These are phyloP conservation scores for Ilex aquifolium DNA, from an alignment of 257 asterid species.

Conservation along the genomic window DNA sequence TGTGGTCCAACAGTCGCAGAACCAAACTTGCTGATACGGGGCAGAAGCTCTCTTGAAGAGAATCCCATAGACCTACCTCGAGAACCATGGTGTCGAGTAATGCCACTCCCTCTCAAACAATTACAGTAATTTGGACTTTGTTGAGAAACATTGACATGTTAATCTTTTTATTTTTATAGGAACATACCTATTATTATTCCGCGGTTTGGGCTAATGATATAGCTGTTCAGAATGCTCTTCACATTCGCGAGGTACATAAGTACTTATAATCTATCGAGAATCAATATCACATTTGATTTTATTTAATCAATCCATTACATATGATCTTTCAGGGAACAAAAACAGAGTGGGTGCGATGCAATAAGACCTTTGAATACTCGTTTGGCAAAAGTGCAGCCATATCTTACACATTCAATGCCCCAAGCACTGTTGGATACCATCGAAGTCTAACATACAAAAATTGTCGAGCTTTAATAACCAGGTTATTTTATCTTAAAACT, in stretches of 20 bases:
- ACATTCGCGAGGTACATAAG: slow-evolving; percentile 16
- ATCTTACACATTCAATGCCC: background rate
- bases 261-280: background rate
- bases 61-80: background rate
- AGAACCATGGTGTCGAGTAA: slow-evolving; percentile 27
- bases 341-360: slow-evolving; percentile 23
- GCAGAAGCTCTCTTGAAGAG: background rate
- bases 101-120: background rate
- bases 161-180: background rate
- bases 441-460: slow-evolving; percentile 2
- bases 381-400: background rate
- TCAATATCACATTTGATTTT: too few relatives aligned
- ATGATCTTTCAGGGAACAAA: background rate
- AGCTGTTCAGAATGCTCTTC: slow-evolving; percentile 22
- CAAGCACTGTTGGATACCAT: slow-evolving; percentile 7
- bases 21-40: background rate
- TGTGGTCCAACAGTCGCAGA: background rate
- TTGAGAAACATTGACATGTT: too few relatives aligned
- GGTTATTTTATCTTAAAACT: too few relatives aligned
- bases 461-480: background rate
- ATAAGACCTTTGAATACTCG: slow-evolving; percentile 4
- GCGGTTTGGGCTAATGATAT: slow-evolving; percentile 17
- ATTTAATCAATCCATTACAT: too few relatives aligned
- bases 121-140: background rate
- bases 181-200: background rate